Evolutionary conservation across 2,329 filamentous ascomycete genomes (phyloP).

Genomic region (Zymoseptoria brevis): DNA sequence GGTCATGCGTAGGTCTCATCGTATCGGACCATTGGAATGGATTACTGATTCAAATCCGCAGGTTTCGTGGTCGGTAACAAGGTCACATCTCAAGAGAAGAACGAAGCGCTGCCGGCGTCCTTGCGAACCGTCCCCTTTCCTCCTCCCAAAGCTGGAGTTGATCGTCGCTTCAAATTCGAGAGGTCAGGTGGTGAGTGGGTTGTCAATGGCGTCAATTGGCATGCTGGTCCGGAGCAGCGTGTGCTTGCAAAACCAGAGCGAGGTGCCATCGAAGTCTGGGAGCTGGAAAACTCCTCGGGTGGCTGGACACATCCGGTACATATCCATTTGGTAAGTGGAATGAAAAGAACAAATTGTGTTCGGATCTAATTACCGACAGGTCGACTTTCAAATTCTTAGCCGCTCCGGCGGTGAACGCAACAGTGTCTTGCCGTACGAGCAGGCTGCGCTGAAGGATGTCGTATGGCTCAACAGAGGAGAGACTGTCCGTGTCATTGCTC

Average conservation of each 20-base stretch:
- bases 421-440: slow-evolving; percentile 43
- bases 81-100: neutral
- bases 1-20: neutral
- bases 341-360: too few relatives aligned
- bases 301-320: neutral
- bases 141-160: neutral
- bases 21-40: too few relatives aligned
- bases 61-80: neutral
- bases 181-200: neutral
- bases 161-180: neutral
- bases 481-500: slow-evolving; percentile 40
- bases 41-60: neutral
- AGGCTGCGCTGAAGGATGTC: slow-evolving; percentile 47
- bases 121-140: neutral
- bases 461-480: slow-evolving; percentile 46
- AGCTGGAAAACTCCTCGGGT: neutral
- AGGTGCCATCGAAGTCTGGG: neutral
- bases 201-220: neutral
- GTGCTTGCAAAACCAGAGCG: neutral
- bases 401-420: slow-evolving; percentile 36
- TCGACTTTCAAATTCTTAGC: slow-evolving; percentile 47
- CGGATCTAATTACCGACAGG: slow-evolving; percentile 42
- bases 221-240: neutral
- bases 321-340: neutral
- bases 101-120: neutral